phyloP scores from a whole-genome alignment of 202 grass and related monocot genomes.

The Panicum virgatum region DNA sequence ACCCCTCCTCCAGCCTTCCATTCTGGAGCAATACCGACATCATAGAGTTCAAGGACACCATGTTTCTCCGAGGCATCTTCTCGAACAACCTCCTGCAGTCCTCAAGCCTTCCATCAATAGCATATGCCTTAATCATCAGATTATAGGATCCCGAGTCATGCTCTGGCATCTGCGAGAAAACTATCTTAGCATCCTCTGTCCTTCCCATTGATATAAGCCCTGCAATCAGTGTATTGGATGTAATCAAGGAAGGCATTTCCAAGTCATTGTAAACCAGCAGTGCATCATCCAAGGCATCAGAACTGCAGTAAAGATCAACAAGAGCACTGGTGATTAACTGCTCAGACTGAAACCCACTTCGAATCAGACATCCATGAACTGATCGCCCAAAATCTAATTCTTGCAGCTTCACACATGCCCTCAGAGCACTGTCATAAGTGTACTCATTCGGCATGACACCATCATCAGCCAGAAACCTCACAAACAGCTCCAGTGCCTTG shows the following conservation, averaged over 20 bases:
- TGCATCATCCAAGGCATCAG: slow-evolving; percentile 44
- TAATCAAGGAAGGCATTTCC: slow-evolving; percentile 48
- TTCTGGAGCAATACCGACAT: slow-evolving; percentile 57
- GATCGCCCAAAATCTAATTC: slow-evolving; percentile 46
- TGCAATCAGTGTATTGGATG: slow-evolving; percentile 46
- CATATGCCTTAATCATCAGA: slow-evolving; percentile 57
- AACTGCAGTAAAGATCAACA: slow-evolving; percentile 58
- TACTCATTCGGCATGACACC: slow-evolving; percentile 42
- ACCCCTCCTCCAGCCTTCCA: slow-evolving; percentile 48
- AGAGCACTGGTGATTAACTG: slow-evolving; percentile 54
- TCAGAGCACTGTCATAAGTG: slow-evolving; percentile 51
- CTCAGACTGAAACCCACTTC: slow-evolving; percentile 36
- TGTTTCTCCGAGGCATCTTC: slow-evolving; percentile 61
- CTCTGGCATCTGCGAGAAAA: slow-evolving; percentile 50
- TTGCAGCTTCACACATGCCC: slow-evolving; percentile 48
- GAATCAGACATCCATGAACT: slow-evolving; percentile 48
- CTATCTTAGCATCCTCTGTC: slow-evolving; percentile 38
- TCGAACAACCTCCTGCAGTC: slow-evolving; percentile 54
- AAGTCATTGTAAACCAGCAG: slow-evolving; percentile 37
- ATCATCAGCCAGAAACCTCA: slow-evolving; percentile 25
- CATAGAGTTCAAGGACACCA: slow-evolving; percentile 60
- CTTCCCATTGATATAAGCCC: slow-evolving; percentile 41
- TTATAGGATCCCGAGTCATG: slow-evolving; percentile 53
- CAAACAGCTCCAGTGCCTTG: slow-evolving; percentile 47
- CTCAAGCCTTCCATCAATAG: slow-evolving; percentile 46